A percentile compares a stretch with the other conserved stretches of the same genome.
Conservation (phyloP, 2,329 filamentous ascomycete genomes). For the Leptographium wingfieldii region DNA sequence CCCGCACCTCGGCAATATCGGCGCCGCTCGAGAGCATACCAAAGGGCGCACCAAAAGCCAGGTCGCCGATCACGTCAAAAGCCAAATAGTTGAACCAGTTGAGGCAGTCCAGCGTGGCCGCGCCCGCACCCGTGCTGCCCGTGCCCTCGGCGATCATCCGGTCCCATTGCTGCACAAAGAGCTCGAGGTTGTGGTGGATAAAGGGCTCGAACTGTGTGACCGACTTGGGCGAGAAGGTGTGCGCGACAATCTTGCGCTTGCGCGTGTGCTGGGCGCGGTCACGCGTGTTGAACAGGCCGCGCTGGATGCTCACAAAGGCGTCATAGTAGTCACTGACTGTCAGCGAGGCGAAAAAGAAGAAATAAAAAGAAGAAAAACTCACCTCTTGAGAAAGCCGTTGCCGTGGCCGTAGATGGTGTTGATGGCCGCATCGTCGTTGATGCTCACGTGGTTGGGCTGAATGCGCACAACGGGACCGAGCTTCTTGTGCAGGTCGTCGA, state of each 20-base stretch:
- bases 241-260: conserved; percentile 79
- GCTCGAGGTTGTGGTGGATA: conserved; percentile 65
- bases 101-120: conserved; percentile 57
- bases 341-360: not conserved
- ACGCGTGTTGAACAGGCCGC: conserved; percentile 82
- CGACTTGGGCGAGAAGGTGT: conserved; percentile 75
- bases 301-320: conserved; percentile 75
- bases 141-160: conserved; percentile 35
- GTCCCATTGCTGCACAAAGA: conserved; percentile 64
- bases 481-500: conserved; percentile 64
- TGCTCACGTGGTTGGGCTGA: conserved; percentile 70
- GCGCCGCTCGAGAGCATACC: conserved; percentile 69
- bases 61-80: conserved; percentile 39
- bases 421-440: conserved; percentile 72
- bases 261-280: conserved; percentile 70
- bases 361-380: conserved; percentile 1
- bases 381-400: conserved; percentile 63
- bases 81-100: conserved; percentile 66
- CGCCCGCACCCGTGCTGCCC: conserved; percentile 23
- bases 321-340: conserved; percentile 69
- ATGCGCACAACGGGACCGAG: conserved; percentile 71
- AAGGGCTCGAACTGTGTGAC: conserved; percentile 80
- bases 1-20: conserved; percentile 64
- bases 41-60: conserved; percentile 66
- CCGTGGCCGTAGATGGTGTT: conserved; percentile 66